phyloP scores from a whole-genome alignment of 2,329 filamentous ascomycete genomes.

The Ascochyta fabae region DNA sequence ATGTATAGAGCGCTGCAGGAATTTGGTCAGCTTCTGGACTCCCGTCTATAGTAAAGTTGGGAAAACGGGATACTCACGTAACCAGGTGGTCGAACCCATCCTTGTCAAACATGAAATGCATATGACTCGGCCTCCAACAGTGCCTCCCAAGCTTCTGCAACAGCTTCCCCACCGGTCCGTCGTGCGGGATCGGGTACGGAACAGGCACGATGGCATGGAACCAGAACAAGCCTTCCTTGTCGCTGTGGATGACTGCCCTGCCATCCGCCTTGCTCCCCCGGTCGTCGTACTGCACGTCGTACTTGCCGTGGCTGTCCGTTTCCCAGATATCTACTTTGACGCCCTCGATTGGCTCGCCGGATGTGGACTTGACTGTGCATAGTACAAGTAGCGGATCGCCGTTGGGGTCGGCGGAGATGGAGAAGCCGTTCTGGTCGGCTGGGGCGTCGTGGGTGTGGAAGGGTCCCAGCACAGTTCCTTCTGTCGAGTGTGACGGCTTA shows the following conservation, averaged over 20 bases:
- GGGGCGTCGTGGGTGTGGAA: constrained; percentile 84
- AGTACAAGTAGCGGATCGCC: constrained; percentile 75
- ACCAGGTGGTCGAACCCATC: constrained; percentile 70
- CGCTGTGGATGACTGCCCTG: constrained; percentile 72
- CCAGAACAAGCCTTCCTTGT: constrained; percentile 78
- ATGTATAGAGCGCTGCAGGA: constrained; percentile 72
- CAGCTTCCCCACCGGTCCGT: constrained; percentile 69
- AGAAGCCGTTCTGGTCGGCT: constrained; percentile 60
- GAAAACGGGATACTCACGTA: constrained; percentile 65
- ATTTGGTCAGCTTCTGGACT: not conserved
- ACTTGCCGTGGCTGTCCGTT: constrained; percentile 79
- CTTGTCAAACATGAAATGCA: constrained; percentile 70
- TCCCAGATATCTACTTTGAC: constrained; percentile 86
- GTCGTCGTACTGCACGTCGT: constrained; percentile 78
- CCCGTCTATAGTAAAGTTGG: not conserved
- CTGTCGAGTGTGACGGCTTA: constrained; percentile 72
- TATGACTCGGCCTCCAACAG: constrained; percentile 48
- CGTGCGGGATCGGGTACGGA: constrained; percentile 82
- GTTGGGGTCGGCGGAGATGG: constrained; percentile 71
- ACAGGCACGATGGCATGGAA: constrained; percentile 86
- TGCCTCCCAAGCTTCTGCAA: constrained; percentile 38
- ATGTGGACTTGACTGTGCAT: constrained; percentile 72
- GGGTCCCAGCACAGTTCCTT: constrained; percentile 80
- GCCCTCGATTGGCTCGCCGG: constrained; percentile 66
- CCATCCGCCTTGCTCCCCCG: constrained; percentile 69